A percentile compares a stretch with the other conserved stretches of the same genome.
These are phyloP conservation scores for Ilex paraguariensis DNA, from an alignment of 305 asterid genomes.

Conservation along the genomic window DNA sequence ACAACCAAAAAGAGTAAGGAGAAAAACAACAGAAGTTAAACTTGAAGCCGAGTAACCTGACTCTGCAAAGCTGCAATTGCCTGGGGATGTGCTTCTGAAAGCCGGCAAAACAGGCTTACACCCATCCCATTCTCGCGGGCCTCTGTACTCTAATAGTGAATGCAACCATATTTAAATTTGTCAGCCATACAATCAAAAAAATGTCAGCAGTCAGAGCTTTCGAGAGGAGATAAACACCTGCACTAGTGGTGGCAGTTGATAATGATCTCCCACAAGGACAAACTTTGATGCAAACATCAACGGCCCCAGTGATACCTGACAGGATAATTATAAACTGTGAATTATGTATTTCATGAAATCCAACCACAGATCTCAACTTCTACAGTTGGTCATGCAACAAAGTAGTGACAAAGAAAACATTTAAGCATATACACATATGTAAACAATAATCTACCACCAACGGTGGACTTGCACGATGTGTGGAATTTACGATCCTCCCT, in stretches of 20 bases:
- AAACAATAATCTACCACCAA: too few species aligned
- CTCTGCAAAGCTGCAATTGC: slow-evolving; percentile 84
- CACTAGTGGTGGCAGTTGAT: slow-evolving; percentile 96
- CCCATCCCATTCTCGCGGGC: slow-evolving; percentile 95
- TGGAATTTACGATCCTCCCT: too few species aligned
- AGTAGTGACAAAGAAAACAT: not conserved
- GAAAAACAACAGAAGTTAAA: slow-evolving; percentile 10
- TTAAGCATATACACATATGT: not conserved
- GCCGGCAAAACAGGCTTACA: slow-evolving; percentile 84
- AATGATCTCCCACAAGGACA: slow-evolving; percentile 98
- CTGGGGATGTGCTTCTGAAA: slow-evolving; percentile 97
- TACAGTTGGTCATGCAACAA: not conserved
- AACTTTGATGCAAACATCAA: slow-evolving; percentile 80
- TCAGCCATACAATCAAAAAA: slow-evolving; percentile 16
- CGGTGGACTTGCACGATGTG: too few species aligned
- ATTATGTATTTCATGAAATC: not conserved
- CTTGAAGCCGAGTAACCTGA: slow-evolving; percentile 55
- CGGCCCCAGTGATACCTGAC: slow-evolving; percentile 91
- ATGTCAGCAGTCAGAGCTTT: slow-evolving; percentile 14
- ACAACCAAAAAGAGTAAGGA: slow-evolving; percentile 1
- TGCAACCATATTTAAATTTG: slow-evolving; percentile 21
- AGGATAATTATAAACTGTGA: slow-evolving; percentile 14
- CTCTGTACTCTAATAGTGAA: slow-evolving; percentile 69
- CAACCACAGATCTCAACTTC: not conserved
- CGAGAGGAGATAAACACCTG: slow-evolving; percentile 51